Conservation (phyloP, 2,329 filamentous ascomycete genomes). For the Calonectria hawksworthii region DNA sequence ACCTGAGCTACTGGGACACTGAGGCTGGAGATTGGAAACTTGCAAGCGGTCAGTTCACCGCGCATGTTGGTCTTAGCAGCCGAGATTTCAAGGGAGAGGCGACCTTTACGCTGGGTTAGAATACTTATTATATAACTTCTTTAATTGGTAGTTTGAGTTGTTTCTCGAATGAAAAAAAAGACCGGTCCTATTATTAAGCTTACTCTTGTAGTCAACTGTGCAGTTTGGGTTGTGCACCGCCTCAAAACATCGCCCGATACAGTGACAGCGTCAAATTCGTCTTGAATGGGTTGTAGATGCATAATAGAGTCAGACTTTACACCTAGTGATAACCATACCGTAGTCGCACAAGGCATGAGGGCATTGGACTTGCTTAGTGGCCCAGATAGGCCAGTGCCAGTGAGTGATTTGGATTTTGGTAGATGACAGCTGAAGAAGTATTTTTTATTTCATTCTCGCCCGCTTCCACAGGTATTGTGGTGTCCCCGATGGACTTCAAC, state of each 20-base stretch:
- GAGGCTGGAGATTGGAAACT: conserved; percentile 69
- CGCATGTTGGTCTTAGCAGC: background rate
- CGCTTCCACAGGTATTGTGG: no score
- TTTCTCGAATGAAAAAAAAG: no score
- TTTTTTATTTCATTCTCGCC: no score
- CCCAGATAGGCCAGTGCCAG: no score
- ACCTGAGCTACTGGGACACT: conserved; percentile 77
- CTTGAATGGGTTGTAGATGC: background rate
- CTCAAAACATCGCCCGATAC: background rate
- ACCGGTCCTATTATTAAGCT: no score
- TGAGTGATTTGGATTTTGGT: no score
- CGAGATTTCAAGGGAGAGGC: background rate
- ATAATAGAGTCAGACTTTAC: background rate
- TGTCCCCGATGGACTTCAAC: no score
- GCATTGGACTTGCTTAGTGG: background rate
- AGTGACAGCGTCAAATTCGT: background rate
- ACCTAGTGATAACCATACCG: background rate
- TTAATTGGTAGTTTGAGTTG: background rate
- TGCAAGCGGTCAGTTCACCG: conserved; percentile 3
- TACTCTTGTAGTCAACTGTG: no score
- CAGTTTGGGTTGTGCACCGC: no score
- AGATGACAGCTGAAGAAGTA: no score
- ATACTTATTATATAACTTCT: background rate
- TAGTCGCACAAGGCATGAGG: background rate
- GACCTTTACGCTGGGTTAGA: background rate